A percentile compares a stretch with the other conserved stretches of the same genome.
Evolutionary conservation across 2,329 filamentous ascomycete genomes (phyloP).

Genomic region (Nannizzia gypsea): DNA sequence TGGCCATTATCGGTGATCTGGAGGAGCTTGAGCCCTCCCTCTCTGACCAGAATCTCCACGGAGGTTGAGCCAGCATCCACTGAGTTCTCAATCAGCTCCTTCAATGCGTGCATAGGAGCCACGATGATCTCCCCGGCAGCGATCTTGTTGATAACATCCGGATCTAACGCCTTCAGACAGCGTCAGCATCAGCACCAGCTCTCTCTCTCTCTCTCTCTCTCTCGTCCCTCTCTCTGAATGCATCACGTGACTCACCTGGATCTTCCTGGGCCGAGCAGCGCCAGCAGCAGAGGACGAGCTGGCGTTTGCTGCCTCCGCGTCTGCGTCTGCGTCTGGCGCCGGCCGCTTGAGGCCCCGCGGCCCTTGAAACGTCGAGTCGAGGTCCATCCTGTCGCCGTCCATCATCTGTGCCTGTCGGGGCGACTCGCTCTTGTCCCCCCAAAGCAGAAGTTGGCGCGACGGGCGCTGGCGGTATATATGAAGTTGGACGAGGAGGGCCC

Average conservation of each 20-base stretch:
- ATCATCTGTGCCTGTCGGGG: constrained; percentile 1
- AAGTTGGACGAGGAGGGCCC: neutral
- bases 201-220: neutral
- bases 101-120: constrained; percentile 86
- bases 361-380: constrained; percentile 23
- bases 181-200: neutral
- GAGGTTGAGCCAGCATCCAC: constrained; percentile 93
- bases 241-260: constrained; percentile 31
- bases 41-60: constrained; percentile 83
- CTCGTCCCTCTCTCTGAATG: neutral
- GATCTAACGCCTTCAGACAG: constrained; percentile 58
- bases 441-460: neutral
- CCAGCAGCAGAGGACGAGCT: constrained; percentile 16
- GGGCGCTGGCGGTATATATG: neutral
- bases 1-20: constrained; percentile 97
- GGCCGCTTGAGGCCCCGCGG: constrained; percentile 39
- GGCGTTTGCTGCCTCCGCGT: constrained; percentile 25
- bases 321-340: constrained; percentile 30
- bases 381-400: constrained; percentile 32
- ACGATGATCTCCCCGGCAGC: constrained; percentile 97
- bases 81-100: constrained; percentile 92
- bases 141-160: constrained; percentile 95
- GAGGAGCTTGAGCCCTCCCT: constrained; percentile 84
- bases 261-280: constrained; percentile 37
- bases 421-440: neutral